Evolutionary conservation across 2,329 filamentous ascomycete genomes (phyloP), one percentile per base, ranked within the genome.

Genomic region (Colletotrichum endophyticum): DNA sequence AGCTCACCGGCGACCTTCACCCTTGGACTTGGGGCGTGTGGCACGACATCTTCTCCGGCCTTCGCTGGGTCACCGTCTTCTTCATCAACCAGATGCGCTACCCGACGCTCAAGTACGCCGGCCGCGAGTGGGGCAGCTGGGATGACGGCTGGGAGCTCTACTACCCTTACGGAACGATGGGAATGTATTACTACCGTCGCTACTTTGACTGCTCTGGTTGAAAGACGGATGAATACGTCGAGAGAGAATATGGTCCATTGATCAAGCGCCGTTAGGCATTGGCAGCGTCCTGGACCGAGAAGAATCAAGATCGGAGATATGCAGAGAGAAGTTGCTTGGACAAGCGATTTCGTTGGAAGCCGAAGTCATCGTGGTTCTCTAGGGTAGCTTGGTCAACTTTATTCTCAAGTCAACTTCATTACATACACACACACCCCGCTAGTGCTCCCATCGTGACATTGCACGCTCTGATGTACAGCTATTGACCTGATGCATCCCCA

Each of bases 1-100:
- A 72, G 34, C 69, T 66, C 7, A 67, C 64, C 13, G 73, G 73
- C 3, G 36, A 72, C 28, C 64, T 66, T 15, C 68, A 72, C 19
- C 73, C 53, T 9, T 71, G 49, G n/a, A 27, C 16, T 28, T 75
- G 62, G 62, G 36, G 19, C 36, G 28, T 25, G 25, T 75, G 73
- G 73, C 27, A 61, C 36, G 36, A 72, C 53, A 62, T 75, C 15
- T 75, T 66, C 36, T 67, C 61, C 16, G 49, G 63, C 49, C 73
- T 75, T 19, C 69, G 62, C 19, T 75, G 64, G 36, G 73, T 75
- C 30, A 75, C 73, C 15, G 36, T 75, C 34, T 75, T 72, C 69
- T 67, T 19, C 16, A 44, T 66, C 9, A 30, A 66, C 19, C 25
- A 36, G 12, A 34, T 30, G 19, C 28, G 28, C 22, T 57, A 56